Evolutionary conservation across 768 basidiomycete species (phyloP).

Genomic region (Albatrellus ellisii): DNA sequence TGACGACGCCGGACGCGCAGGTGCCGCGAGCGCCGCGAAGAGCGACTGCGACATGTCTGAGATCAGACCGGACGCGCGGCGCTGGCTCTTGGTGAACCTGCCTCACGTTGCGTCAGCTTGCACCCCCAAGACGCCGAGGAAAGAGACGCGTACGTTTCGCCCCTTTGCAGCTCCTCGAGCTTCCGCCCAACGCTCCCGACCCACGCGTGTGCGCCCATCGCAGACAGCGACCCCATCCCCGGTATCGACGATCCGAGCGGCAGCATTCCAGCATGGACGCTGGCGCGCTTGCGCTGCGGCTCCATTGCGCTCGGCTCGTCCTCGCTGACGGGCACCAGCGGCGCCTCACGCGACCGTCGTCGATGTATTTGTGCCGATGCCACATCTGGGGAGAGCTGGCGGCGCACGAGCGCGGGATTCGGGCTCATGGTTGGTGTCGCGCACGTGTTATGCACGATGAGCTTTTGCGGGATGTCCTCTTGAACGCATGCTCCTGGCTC

Average conservation of each 20-base stretch:
- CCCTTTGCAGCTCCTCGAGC: conserved; percentile 33
- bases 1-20: neutral
- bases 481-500: neutral
- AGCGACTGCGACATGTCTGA: conserved; percentile 51
- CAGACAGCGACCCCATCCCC: conserved; percentile 23
- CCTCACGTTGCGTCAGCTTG: conserved; percentile 2
- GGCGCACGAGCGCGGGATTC: conserved; percentile 3
- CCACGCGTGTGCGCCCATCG: conserved; percentile 27
- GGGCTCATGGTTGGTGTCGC: conserved; percentile 31
- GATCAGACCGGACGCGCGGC: conserved; percentile 52
- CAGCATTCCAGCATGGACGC: too few species aligned
- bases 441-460: conserved; percentile 36
- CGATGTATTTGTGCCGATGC: conserved; percentile 12
- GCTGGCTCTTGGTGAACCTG: conserved; percentile 57
- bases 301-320: conserved; percentile 8
- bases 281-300: conserved; percentile 10
- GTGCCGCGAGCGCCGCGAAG: conserved; percentile 28
- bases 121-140: neutral
- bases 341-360: conserved; percentile 12
- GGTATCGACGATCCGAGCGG: conserved; percentile 28
- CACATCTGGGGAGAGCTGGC: conserved; percentile 10
- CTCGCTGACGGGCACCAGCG: neutral
- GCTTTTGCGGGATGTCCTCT: conserved; percentile 19
- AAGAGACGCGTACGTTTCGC: conserved; percentile 34
- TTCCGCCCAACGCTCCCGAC: conserved; percentile 38